Evolutionary conservation across 495 filamentous ascomycete species (phyloP).

Genomic region (Aspergillus cavernicola): DNA sequence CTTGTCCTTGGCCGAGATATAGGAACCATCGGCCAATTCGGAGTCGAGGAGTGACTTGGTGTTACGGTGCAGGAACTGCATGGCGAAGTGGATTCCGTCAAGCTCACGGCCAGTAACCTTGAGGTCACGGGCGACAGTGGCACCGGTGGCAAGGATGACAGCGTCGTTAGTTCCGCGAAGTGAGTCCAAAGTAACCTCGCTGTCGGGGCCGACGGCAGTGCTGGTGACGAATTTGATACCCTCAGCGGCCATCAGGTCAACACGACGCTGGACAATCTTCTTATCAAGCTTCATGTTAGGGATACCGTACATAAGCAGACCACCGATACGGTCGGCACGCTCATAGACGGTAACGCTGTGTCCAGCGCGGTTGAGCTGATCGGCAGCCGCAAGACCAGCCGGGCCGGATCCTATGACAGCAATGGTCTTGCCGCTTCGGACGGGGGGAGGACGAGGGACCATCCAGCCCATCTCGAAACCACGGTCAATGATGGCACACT

Average conservation of each 20-base stretch:
- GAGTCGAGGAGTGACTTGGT: conserved; percentile 98
- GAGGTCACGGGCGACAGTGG: conserved; percentile 93
- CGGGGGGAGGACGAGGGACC: conserved; percentile 74
- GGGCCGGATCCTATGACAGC: conserved; percentile 95
- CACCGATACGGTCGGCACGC: conserved; percentile 88
- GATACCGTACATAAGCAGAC: conserved; percentile 97
- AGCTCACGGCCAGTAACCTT: conserved; percentile 89
- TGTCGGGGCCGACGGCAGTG: conserved; percentile 74
- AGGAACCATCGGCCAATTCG: conserved; percentile 75
- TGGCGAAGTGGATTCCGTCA: conserved; percentile 94
- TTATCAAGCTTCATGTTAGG: conserved; percentile 99
- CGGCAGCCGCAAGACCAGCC: conserved; percentile 84
- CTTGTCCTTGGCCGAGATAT: conserved; percentile 97
- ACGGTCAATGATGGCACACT: conserved; percentile 98
- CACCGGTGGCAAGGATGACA: conserved; percentile 93
- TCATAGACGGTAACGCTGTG: conserved; percentile 94
- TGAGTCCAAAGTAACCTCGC: conserved; percentile 62
- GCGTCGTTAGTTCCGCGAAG: conserved; percentile 77
- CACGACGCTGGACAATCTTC: conserved; percentile 91
- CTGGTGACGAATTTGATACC: conserved; percentile 80
- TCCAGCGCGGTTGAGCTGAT: conserved; percentile 93
- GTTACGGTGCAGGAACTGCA: conserved; percentile 98
- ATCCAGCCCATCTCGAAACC: conserved; percentile 99
- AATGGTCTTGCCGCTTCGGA: conserved; percentile 85
- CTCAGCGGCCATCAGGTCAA: conserved; percentile 93